Conservation (phyloP, 1,284 basidiomycete species). For the Pseudozyma hubeiensis region DNA sequence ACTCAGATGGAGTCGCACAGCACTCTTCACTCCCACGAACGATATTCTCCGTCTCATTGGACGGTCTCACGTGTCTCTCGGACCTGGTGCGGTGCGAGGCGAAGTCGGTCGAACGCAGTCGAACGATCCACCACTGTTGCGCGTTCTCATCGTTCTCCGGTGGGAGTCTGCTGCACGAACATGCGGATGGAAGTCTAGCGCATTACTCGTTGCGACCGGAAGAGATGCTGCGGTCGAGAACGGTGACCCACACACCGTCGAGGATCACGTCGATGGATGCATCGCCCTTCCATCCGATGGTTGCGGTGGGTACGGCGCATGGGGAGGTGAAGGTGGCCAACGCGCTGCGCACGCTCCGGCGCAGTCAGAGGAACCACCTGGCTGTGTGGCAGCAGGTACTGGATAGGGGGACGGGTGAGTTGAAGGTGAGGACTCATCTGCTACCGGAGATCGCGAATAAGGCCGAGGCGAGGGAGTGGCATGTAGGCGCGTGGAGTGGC, state of each 20-base stretch:
- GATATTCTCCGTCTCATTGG: slow-evolving; percentile 23
- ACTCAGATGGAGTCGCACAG: slow-evolving; percentile 8
- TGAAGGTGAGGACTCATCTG: slow-evolving; percentile 14
- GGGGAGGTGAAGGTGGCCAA: slow-evolving; percentile 43
- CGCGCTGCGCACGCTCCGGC: slow-evolving; percentile 5
- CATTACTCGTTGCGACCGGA: slow-evolving; percentile 26
- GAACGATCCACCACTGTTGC: slow-evolving; percentile 23
- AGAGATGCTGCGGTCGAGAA: slow-evolving; percentile 25
- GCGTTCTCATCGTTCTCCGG: slow-evolving; percentile 14
- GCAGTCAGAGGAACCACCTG: slow-evolving; percentile 15
- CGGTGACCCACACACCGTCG: slow-evolving; percentile 12
- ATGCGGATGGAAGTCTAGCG: slow-evolving; percentile 32
- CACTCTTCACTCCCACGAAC: slow-evolving; percentile 16
- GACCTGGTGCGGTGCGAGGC: slow-evolving; percentile 6
- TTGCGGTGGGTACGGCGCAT: slow-evolving; percentile 28
- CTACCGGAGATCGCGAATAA: slow-evolving; percentile 11
- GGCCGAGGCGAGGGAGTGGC: slow-evolving; percentile 19
- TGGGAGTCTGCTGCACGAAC: slow-evolving; percentile 26
- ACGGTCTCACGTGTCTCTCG: slow-evolving; percentile 15
- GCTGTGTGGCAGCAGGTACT: slow-evolving; percentile 23
- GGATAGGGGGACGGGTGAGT: slow-evolving; percentile 16
- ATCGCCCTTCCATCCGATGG: slow-evolving; percentile 21
- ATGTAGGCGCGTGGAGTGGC: slow-evolving; percentile 24
- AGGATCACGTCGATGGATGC: slow-evolving; percentile 10
- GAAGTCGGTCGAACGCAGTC: slow-evolving; percentile 18